A percentile compares a stretch with the other conserved stretches of the same genome.
Conservation (phyloP, 1,139 yeast species). For the Protomyces macrosporus region DNA sequence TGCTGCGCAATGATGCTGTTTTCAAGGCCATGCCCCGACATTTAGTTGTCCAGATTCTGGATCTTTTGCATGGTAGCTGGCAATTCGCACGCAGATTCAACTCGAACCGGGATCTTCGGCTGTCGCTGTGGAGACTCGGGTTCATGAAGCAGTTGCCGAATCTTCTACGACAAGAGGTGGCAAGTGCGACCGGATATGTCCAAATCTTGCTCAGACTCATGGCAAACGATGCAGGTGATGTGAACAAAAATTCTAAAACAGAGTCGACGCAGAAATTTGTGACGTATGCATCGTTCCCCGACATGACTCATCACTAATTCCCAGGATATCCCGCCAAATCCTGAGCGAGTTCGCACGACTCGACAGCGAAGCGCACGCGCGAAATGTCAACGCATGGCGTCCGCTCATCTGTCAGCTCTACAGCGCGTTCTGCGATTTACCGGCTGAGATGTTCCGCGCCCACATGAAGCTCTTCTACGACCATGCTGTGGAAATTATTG, state of each 20-base stretch:
- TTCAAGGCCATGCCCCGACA: conserved; percentile 64
- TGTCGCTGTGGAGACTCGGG: conserved; percentile 75
- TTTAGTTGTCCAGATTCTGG: conserved; percentile 56
- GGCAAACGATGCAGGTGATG: conserved; percentile 49
- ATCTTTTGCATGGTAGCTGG: conserved; percentile 62
- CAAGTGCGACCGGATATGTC: conserved; percentile 81
- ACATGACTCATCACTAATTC: neutral
- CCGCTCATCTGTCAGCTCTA: conserved; percentile 85
- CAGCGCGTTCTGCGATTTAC: conserved; percentile 74
- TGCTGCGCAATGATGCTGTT: conserved; percentile 56
- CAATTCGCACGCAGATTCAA: conserved; percentile 81
- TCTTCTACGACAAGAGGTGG: conserved; percentile 81
- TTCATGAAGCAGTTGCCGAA: conserved; percentile 90
- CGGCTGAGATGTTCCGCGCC: conserved; percentile 62
- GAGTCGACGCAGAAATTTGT: conserved; percentile 45
- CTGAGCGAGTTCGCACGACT: conserved; percentile 64
- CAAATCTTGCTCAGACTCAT: conserved; percentile 75
- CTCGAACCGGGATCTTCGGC: conserved; percentile 78
- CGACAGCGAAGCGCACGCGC: conserved; percentile 67
- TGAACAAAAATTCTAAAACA: too few species aligned
- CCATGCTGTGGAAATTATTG: conserved; percentile 59
- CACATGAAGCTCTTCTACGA: conserved; percentile 65
- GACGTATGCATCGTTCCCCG: neutral
- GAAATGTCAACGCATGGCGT: conserved; percentile 78
- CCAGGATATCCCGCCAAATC: conserved; percentile 55